Base-by-base conservation (phyloP, 768 basidiomycete genomes). In the Rhodotorula babjevae region DNA sequence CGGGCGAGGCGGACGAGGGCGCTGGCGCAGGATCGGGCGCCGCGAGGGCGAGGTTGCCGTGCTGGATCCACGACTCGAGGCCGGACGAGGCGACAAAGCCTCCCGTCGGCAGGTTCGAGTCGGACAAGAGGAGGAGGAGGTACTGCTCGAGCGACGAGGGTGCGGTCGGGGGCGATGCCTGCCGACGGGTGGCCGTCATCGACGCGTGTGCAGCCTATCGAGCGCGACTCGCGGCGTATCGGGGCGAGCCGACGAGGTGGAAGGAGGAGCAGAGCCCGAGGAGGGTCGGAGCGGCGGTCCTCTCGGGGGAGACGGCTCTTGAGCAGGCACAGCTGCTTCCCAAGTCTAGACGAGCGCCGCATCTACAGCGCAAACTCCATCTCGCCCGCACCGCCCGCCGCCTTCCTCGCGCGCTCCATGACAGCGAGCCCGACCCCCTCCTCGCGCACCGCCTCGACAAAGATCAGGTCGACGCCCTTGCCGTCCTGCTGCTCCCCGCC, bases 1-100 rank as follows among this genome's bases (percentile, higher is more conserved):
- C 16, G n/a, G 25, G 15, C 47, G 67, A 44, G 57, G 66, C 46
- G 33, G 63, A 49, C 29, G 29, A 49, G 33, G 60, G 23, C 29
- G 33, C 29, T 7, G 65, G 6, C 55, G 25, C 23, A 18, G 11
- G 21, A 18, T 19, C 14, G 44, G 49, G 19, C 21, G 21, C 16
- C 44, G 29, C 0, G 55, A 63, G 40, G 14, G 61, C 14, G 47
- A 84, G 73, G 78, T 94, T 90, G 0, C 93, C 96, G 80, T 99
- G 96, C 40, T 90, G 88, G 53, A 87, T 82, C 79, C 87, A 93
- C 10, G 93, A 92, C 79, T 99, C 95, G 71, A 98, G 85, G 3
- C 95, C 95, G 5, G 91, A 87, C 1, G 93, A 96, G 1, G 94
- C 91, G 69, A 97, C 91, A 80, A 99, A 99, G 2, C 95, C 90